phyloP scores from a whole-genome alignment of 2,329 filamentous ascomycete genomes.

The Diaporthe sp. region DNA sequence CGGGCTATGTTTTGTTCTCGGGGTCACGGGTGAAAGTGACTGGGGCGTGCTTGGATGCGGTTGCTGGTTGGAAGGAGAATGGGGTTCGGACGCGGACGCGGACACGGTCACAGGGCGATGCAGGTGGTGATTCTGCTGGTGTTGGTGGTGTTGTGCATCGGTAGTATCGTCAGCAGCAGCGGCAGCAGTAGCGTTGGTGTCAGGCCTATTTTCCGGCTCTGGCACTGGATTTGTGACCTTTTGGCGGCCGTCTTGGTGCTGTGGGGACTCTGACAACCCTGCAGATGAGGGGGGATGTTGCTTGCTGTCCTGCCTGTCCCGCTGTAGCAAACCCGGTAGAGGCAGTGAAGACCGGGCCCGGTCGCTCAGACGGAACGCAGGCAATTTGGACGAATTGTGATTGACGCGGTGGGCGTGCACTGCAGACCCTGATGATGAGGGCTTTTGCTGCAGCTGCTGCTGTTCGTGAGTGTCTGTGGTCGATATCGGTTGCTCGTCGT shows the following conservation, averaged over 20 bases:
- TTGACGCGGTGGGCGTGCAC: conserved; percentile 63
- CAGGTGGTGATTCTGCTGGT: conserved; percentile 19
- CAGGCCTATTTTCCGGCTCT: conserved; percentile 22
- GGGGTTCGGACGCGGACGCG: conserved; percentile 26
- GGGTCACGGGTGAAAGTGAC: conserved; percentile 39
- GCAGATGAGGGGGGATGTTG: conserved; percentile 36
- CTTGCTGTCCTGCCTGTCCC: conserved; percentile 43
- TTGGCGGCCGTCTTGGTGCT: conserved; percentile 18
- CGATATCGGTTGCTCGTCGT: neutral
- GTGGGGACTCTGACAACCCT: conserved; percentile 11
- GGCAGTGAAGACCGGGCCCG: conserved; percentile 35
- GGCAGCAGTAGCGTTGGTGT: neutral
- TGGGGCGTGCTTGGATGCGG: conserved; percentile 36
- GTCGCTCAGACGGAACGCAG: conserved; percentile 67
- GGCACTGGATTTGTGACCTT: conserved; percentile 13
- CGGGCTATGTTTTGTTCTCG: conserved; percentile 44
- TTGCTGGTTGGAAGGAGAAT: conserved; percentile 31
- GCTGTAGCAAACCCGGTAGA: conserved; percentile 39
- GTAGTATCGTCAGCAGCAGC: neutral
- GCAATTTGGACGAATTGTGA: conserved; percentile 68
- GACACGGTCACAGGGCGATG: conserved; percentile 23
- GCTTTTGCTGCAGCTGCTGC: neutral
- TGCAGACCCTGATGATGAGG: conserved; percentile 11
- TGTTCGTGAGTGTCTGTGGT: neutral
- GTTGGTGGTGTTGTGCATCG: conserved; percentile 25